A percentile compares a stretch with the other conserved stretches of the same genome.
These are phyloP conservation scores for Verticillium isaacii DNA, from an alignment of 2,329 filamentous ascomycete species.

Conservation along the genomic window DNA sequence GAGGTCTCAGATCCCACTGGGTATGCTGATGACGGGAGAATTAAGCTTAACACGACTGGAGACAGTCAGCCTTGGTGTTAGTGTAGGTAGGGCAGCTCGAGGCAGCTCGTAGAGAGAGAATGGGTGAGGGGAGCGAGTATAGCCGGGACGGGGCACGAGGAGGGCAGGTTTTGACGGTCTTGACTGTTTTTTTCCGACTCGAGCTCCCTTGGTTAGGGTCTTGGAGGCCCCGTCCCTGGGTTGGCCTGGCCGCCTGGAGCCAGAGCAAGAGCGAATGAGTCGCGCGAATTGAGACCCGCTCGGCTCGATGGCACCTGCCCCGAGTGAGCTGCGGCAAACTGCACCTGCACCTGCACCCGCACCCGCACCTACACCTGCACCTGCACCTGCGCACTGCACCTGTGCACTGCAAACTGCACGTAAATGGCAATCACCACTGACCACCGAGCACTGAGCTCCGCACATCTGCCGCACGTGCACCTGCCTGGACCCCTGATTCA, in stretches of 20 bases:
- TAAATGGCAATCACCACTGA: too few species aligned
- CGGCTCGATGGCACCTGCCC: not conserved
- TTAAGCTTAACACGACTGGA: not conserved
- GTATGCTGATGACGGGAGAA: not conserved
- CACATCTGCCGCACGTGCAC: not conserved
- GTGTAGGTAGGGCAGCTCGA: not conserved
- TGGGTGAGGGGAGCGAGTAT: not conserved
- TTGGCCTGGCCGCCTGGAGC: not conserved
- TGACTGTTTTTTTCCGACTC: not conserved
- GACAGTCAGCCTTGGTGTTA: not conserved
- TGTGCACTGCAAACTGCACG: not conserved
- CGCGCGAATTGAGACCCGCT: not conserved
- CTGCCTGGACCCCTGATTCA: not conserved
- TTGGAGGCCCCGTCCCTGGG: not conserved
- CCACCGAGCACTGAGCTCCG: too few species aligned
- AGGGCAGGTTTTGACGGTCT: not conserved
- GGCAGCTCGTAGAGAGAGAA: not conserved
- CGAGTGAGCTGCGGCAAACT: not conserved
- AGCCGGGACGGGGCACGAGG: not conserved
- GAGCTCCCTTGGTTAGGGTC: not conserved
- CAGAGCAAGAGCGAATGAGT: not conserved
- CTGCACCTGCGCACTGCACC: not conserved
- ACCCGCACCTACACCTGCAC: not conserved
- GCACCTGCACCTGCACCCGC: not conserved
- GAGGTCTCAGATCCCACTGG: not conserved